phyloP scores from a whole-genome alignment of 805 yeast genomes.

The Cyberlindnera euphorbiiphila region DNA sequence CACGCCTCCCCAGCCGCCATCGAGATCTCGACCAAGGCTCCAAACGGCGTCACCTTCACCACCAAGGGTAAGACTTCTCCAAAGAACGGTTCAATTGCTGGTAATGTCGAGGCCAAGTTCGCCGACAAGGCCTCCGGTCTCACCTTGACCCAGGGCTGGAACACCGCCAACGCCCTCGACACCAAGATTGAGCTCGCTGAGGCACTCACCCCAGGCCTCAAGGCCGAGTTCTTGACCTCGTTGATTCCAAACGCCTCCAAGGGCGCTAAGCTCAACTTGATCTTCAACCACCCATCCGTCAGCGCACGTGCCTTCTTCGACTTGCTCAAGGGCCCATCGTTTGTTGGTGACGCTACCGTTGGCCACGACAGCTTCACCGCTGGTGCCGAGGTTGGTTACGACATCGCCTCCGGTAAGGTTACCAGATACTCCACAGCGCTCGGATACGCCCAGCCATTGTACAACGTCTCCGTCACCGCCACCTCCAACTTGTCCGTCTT shows the following conservation, averaged over 20 bases:
- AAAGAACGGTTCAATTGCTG: slow-evolving; percentile 77
- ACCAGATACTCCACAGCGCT: slow-evolving; percentile 91
- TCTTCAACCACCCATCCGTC: slow-evolving; percentile 88
- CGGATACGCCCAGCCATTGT: slow-evolving; percentile 87
- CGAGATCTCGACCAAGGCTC: slow-evolving; percentile 89
- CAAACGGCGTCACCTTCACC: slow-evolving; percentile 93
- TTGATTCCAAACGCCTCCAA: slow-evolving; percentile 82
- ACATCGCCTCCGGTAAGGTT: slow-evolving; percentile 86
- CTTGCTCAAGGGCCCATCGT: slow-evolving; percentile 90
- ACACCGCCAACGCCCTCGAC: slow-evolving; percentile 85
- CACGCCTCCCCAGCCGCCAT: slow-evolving; percentile 84
- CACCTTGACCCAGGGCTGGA: slow-evolving; percentile 96
- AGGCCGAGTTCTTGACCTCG: slow-evolving; percentile 84
- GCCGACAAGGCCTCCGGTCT: slow-evolving; percentile 90
- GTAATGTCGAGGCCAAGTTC: slow-evolving; percentile 87
- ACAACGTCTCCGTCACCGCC: slow-evolving; percentile 76
- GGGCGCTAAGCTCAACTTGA: slow-evolving; percentile 85
- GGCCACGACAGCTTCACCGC: slow-evolving; percentile 96
- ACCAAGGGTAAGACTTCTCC: slow-evolving; percentile 81
- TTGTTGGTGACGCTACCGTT: slow-evolving; percentile 90
- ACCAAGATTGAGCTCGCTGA: slow-evolving; percentile 92
- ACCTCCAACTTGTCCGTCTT: slow-evolving; percentile 82
- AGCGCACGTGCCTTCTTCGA: slow-evolving; percentile 95
- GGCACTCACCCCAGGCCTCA: slow-evolving; percentile 91
- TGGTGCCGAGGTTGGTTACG: slow-evolving; percentile 97